Base-by-base conservation (phyloP, 371 early-diverging fungal species). In the Actinomortierella wolfii region DNA sequence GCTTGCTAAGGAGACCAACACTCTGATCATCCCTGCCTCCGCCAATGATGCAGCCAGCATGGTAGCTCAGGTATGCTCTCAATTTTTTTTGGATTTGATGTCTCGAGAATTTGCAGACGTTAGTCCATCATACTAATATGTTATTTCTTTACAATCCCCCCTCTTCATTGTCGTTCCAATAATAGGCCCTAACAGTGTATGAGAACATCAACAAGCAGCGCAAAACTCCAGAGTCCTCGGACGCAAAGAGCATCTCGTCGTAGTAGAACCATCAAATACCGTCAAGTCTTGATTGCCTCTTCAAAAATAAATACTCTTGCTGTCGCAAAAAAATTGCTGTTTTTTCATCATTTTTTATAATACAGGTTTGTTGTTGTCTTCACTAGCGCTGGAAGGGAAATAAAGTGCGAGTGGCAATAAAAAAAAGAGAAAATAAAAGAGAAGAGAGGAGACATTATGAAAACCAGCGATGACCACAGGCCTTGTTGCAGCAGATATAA, bases 1-100 rank as follows among this genome's bases (percentile, higher is more conserved):
- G 58, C 82, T 98, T 61, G 97, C 97, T 26, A 96, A 98, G 83
- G 89, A 96, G 68, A 85, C 91, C 26, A 98, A 91, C 46, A 94
- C 98, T 0, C 83, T 98, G 54, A 88, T 98, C 56, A 87, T 97
- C n/a, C 98, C 97, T 13, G 88, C 92, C 26, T 81, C 90, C 34
- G 87, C 93, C 39, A 84, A 84, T 45, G 94, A 97, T 65, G 89
- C 92, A 34, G 87, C 89, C 21, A 79, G 85, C 15, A 92, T 93
- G 90, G 94, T 95, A 26, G 88, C 91, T 50, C 92, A 94, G 85
- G 92, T 82, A 61, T 41, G 29, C 29, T 29, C 29, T 9, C 14
- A 39, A 24, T 18, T 9, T 34, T 6, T 34, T 44, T 41, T 34
- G 42, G 41, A 17, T 41, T 34, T 29, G 44, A 43, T n/a, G 42